These are phyloP conservation scores for Porphyrellus sp. DNA, from an alignment of 1,284 basidiomycete genomes.

Conservation along the genomic window DNA sequence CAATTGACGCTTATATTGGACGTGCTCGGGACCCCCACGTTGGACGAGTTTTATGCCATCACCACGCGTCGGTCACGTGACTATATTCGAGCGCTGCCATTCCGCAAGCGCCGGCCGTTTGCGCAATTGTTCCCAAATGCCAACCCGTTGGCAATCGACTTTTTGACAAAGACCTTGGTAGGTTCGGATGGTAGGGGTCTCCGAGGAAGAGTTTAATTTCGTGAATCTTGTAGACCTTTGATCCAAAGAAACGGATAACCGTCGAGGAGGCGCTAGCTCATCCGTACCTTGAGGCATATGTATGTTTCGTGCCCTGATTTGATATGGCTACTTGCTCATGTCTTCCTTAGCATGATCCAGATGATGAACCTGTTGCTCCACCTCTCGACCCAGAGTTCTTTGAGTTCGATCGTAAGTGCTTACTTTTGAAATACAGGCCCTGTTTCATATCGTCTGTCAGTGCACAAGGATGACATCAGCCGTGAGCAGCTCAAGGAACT, in stretches of 20 bases:
- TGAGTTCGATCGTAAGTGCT: constrained; percentile 71
- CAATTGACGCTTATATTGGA: constrained; percentile 90
- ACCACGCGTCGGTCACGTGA: constrained; percentile 83
- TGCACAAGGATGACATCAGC: constrained; percentile 91
- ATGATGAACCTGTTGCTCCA: constrained; percentile 89
- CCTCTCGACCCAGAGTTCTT: constrained; percentile 91
- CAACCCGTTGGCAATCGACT: constrained; percentile 82
- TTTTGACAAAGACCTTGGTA: constrained; percentile 86
- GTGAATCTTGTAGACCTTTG: constrained; percentile 61
- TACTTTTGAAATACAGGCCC: too few species aligned
- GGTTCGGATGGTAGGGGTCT: constrained; percentile 32
- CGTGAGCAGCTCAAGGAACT: constrained; percentile 74
- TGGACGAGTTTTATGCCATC: constrained; percentile 91
- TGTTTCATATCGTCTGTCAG: constrained; percentile 38
- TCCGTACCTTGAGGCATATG: constrained; percentile 89
- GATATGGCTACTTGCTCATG: constrained; percentile 4
- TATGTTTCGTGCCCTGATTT: constrained; percentile 37
- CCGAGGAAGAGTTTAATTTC: constrained; percentile 1
- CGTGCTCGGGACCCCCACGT: constrained; percentile 87
- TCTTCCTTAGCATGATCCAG: constrained; percentile 71
- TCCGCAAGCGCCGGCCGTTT: constrained; percentile 82
- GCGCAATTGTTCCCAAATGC: constrained; percentile 84
- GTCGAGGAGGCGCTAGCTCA: constrained; percentile 90
- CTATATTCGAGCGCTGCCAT: constrained; percentile 86
- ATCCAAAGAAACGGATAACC: constrained; percentile 90